Evolutionary conservation across 2,329 filamentous ascomycete genomes (phyloP).

Genomic region (Phyllosticta capitalensis): DNA sequence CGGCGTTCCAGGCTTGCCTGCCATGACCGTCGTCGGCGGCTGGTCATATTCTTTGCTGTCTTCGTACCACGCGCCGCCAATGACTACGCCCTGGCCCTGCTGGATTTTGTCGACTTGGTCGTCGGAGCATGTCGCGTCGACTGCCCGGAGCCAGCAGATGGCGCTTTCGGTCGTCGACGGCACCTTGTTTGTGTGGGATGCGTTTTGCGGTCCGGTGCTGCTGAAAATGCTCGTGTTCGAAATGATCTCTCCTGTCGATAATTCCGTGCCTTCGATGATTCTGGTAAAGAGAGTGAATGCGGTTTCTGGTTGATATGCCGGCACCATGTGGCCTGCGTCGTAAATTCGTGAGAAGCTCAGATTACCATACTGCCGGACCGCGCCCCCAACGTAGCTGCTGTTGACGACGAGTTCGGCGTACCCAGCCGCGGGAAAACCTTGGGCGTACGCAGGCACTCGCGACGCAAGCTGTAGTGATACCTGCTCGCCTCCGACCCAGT

Average conservation of each 20-base stretch:
- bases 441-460: conserved; percentile 33
- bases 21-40: conserved; percentile 12
- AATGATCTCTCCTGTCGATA: conserved; percentile 41
- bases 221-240: conserved; percentile 26
- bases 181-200: conserved; percentile 47
- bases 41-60: conserved; percentile 11
- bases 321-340: conserved; percentile 44
- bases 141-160: conserved; percentile 52
- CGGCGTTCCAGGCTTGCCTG: conserved; percentile 6
- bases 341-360: conserved; percentile 43
- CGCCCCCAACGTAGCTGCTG: conserved; percentile 57
- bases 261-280: conserved; percentile 39
- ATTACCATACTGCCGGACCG: conserved; percentile 68
- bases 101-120: conserved; percentile 41
- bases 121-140: conserved; percentile 43
- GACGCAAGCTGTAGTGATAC: conserved; percentile 50
- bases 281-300: conserved; percentile 44
- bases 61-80: conserved; percentile 17
- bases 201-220: conserved; percentile 48
- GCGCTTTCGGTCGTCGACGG: conserved; percentile 37
- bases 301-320: conserved; percentile 39
- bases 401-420: conserved; percentile 66
- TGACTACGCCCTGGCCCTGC: conserved; percentile 33
- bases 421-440: conserved; percentile 54
- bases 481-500: conserved; percentile 66